phyloP scores from a whole-genome alignment of 768 basidiomycete species.

The Phlegmacium glaucopus region DNA sequence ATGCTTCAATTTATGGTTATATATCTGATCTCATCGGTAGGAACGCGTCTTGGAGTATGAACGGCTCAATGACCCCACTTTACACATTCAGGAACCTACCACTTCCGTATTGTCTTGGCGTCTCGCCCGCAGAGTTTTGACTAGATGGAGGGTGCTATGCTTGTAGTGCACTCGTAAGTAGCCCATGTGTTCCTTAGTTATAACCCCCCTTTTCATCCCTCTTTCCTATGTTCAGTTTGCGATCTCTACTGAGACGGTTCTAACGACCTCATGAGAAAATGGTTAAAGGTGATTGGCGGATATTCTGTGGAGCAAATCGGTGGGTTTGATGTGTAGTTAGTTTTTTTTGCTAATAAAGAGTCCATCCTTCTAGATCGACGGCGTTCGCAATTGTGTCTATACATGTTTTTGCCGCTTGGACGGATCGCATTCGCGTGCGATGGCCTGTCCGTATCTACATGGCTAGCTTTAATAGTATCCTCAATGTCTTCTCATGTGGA shows the following conservation, averaged over 20 bases:
- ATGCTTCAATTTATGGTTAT: too few relatives aligned
- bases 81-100: conserved; percentile 34
- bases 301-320: too few relatives aligned
- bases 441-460: conserved; percentile 69
- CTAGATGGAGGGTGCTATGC: conserved; percentile 68
- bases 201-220: neutral
- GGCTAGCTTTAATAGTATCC: conserved; percentile 48
- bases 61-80: conserved; percentile 36
- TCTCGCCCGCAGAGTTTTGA: conserved; percentile 44
- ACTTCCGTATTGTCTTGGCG: conserved; percentile 44
- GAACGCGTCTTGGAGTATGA: conserved; percentile 50
- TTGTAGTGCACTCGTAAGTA: conserved; percentile 56
- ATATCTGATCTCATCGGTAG: conserved; percentile 26
- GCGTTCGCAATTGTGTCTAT: conserved; percentile 62
- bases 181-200: too few relatives aligned
- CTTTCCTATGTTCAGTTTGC: conserved; percentile 43
- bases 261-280: conserved; percentile 71
- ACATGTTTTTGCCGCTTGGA: conserved; percentile 59
- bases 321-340: too few relatives aligned
- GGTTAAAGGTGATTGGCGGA: too few relatives aligned
- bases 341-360: too few relatives aligned
- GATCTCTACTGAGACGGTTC: conserved; percentile 65
- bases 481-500: conserved; percentile 59
- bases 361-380: too few relatives aligned
- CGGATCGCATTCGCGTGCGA: conserved; percentile 51